Evolutionary conservation across 768 basidiomycete genomes (phyloP), one percentile per base, ranked within the genome.

Genomic region (Russula lepida): DNA sequence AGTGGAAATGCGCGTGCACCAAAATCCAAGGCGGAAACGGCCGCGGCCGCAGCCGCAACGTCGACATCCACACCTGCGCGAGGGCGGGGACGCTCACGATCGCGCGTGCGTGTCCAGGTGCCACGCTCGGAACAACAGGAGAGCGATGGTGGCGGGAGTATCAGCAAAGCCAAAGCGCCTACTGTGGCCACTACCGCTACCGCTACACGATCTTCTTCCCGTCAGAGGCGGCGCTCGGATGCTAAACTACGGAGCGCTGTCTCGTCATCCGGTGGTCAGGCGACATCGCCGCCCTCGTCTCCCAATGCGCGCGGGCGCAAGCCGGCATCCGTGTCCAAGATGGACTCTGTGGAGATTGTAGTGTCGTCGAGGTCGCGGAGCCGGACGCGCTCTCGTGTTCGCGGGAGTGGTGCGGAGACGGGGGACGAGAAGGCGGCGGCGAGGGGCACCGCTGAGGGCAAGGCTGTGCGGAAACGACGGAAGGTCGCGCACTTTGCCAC

Each of bases 301-400:
- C 58, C 62, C 6, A 28, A 9, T 9, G 13, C 13, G 35, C 58
- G 62, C 17, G 58, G 58, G 41, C 62, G 62, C 25, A 63, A 63
- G 25, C 53, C 57, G 21, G 49, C 35, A 0, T 62, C 60, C 0
- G 27, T 35, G 12, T 17, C 35, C 23, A 63, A 63, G 21, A 60
- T 59, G 59, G 59, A 61, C 25, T 60, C 58, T 1, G 62, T 63
- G 37, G 59, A 63, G 53, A 50, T 63, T 13, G 23, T 51, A 8
- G 25, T 63, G 25, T 41, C 58, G 25, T 41, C 58, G 6, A 53
- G 62, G 6, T 63, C 62, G 39, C 59, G 48, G 25, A 63, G 62
- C 53, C 1, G 7, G 35, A 54, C 58, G 37, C 62, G 59, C 33
- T 59, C 62, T 6, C 62, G 62, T 27, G 35, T 56, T 33, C 62